Base-by-base conservation (phyloP, 768 basidiomycete species). In the Podaxis pistillaris region DNA sequence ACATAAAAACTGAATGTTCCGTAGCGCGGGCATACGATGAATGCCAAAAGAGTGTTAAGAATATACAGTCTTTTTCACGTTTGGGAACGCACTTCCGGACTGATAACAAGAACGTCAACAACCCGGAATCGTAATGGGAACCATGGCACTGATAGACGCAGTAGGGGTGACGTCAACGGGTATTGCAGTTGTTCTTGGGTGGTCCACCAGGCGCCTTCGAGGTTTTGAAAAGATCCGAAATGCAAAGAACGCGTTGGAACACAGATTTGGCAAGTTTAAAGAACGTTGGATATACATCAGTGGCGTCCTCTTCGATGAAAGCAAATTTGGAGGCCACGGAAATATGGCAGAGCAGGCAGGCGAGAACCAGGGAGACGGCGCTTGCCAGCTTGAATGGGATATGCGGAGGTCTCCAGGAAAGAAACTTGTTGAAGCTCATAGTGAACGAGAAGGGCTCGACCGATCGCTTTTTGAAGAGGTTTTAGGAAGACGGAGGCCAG, bases 31-130 rank as follows among this genome's bases (percentile, higher is more conserved):
- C 19, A 26, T 47, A 17, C 19, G 2, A n/a, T 19, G 33, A 19
- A 36, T 50, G n/a, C 5, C 15, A 37, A 40, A 50, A 37, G 33
- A 28, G 28, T 28, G 22, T 24, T 59, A 24, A 3, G 30, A 40
- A 40, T 28, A 26, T 6, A 41, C 36, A 11, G 26, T 24, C 37
- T 28, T 51, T 51, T 38, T 40, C 36, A 50, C 38, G 7, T 37
- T 40, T 22, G 49, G 22, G 3, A 40, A 38, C 7, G 1, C 4
- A 15, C 3, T 37, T 40, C 36, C 17, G 11, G 36, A 19, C 44
- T 58, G 41, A 22, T 58, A 11, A 33, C 56, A 58, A 19, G 56
- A 46, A 36, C 44, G 49, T 47, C 44, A 58, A 22, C 46, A 50
- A 49, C 30, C 50, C n/a, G 47, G 57, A 33, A 36, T 44, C 3